A percentile compares a stretch with the other conserved stretches of the same genome.
Evolutionary conservation across 2,329 filamentous ascomycete genomes (phyloP).

Genomic region (Zymoseptoria ardabiliae): DNA sequence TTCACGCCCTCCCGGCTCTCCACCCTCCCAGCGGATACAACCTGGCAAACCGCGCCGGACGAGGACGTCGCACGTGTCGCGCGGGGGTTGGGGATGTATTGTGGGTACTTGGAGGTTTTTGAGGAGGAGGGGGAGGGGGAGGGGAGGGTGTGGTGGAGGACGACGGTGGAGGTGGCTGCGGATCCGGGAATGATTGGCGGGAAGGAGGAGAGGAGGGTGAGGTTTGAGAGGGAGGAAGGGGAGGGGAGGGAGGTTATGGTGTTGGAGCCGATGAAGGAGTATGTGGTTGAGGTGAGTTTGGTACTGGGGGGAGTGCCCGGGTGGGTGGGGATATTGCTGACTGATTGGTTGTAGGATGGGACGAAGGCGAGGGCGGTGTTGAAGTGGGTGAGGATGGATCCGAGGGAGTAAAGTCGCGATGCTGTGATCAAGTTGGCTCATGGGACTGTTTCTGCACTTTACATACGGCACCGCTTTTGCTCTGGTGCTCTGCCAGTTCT

Average conservation of each 20-base stretch:
- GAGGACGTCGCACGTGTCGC: conserved; percentile 20
- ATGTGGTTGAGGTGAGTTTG: conserved; percentile 14
- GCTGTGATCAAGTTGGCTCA: too few species aligned
- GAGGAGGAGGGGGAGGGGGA: conserved; percentile 13
- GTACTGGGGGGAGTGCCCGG: neutral
- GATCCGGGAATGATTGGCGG: conserved; percentile 19
- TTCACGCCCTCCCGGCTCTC: conserved; percentile 12
- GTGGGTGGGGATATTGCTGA: too few species aligned
- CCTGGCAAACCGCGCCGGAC: conserved; percentile 16
- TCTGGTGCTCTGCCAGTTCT: too few species aligned
- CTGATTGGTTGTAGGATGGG: conserved; percentile 12
- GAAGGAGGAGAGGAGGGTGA: conserved; percentile 17
- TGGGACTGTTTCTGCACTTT: too few species aligned
- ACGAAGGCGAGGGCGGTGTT: conserved; percentile 15
- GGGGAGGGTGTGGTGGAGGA: conserved; percentile 17
- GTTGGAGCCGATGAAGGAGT: conserved; percentile 18
- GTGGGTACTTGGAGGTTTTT: conserved; percentile 20
- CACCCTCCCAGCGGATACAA: conserved; percentile 12
- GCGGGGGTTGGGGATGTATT: conserved; percentile 18
- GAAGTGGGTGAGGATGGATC: conserved; percentile 25
- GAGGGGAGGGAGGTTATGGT: conserved; percentile 16
- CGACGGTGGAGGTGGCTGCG: conserved; percentile 18
- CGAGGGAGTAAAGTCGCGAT: neutral
- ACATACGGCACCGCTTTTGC: too few species aligned
- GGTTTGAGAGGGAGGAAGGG: conserved; percentile 14